Base-by-base conservation (phyloP, 805 yeast genomes). In the Henningerozyma blattae region DNA sequence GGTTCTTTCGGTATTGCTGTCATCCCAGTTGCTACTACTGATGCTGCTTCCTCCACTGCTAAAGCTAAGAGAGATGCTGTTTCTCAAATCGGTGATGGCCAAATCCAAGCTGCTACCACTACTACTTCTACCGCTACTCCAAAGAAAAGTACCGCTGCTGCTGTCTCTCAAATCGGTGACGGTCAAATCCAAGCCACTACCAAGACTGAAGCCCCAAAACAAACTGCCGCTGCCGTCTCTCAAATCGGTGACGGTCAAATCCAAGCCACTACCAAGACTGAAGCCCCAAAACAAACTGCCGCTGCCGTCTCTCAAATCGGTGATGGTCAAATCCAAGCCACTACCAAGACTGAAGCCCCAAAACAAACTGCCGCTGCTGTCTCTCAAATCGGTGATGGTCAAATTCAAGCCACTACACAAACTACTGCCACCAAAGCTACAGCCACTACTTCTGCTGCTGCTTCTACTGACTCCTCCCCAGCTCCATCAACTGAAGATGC, bases 1-100 rank as follows among this genome's bases (percentile, higher is more conserved):
- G 56, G 61, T 32, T 55, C 67, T 30, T 78, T 78, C 49, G 87
- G 86, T 61, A 77, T 78, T 47, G 79, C 78, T 40, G 72, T 77
- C 41, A 57, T 63, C 38, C 72, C 78, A 44, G 43, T 67, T 30
- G 42, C 70, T 32, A 38, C 61, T 18, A 38, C 64, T 26, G 50
- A 50, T 27, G 20, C 43, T 10, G 46, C 52, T 22, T 37, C 52
- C 34, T 42, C 61, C 26, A 24, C 10, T 9, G 27, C 27, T 24
- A 40, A 58, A 34, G 55, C 60, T 18, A 59, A 50, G 48, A 57
- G 61, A 47, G 58, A 48, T 27, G 52, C 61, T n/a, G 52, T 54
- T 26, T 54, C 67, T 37, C 73, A 68, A 47, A 60, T 65, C 39
- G 51, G 54, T 36, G 72, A 66, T 37, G 74, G 74, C 43, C 74